Evolutionary conservation across 2,329 filamentous ascomycete genomes (phyloP).

Genomic region (Ceratocystis destructans): DNA sequence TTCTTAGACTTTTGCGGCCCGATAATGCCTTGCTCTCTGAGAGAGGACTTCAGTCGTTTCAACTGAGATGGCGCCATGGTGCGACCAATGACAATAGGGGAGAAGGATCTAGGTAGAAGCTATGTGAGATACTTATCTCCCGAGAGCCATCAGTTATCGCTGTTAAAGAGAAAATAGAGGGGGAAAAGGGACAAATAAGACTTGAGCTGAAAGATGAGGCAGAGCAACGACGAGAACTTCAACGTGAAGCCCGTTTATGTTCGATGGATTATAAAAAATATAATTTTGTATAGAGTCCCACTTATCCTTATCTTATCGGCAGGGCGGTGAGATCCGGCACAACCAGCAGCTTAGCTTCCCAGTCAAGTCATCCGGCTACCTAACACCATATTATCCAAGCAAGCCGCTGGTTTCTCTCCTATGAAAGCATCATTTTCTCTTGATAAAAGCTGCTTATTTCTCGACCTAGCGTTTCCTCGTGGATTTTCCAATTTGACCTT

Average conservation of each 20-base stretch:
- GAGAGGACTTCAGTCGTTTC: conserved; percentile 83
- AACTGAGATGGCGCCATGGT: conserved; percentile 90
- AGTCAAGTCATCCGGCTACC: neutral
- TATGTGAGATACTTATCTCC: neutral
- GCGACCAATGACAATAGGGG: conserved; percentile 20
- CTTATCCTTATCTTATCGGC: conserved; percentile 23
- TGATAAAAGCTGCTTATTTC: neutral
- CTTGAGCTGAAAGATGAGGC: neutral
- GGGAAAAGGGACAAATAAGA: neutral
- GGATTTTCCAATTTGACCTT: neutral
- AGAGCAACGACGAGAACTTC: neutral
- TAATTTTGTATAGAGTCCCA: conserved; percentile 22
- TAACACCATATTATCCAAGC: neutral
- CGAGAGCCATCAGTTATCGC: neutral
- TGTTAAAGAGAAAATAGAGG: too few species aligned
- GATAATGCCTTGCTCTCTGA: conserved; percentile 77
- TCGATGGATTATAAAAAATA: neutral
- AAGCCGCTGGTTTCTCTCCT: neutral
- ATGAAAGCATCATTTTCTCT: neutral
- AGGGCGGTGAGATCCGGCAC: conserved; percentile 12
- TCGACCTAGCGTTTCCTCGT: neutral
- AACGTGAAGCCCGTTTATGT: neutral
- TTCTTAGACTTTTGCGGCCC: conserved; percentile 93
- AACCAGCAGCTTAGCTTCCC: neutral
- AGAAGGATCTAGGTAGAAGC: neutral